Evolutionary conservation across 1,139 yeast genomes (phyloP).

Genomic region (Groenewaldozyma auringiensis): DNA sequence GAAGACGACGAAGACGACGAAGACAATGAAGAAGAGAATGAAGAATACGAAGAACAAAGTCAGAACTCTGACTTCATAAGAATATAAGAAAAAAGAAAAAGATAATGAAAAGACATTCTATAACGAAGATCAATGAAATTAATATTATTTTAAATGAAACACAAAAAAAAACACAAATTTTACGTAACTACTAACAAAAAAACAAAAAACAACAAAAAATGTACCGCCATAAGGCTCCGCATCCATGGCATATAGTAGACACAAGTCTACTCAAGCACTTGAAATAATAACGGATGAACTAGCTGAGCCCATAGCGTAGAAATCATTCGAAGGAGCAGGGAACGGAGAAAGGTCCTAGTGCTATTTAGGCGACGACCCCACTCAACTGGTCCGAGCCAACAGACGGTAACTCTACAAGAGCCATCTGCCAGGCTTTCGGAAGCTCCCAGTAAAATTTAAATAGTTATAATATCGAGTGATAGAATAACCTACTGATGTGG

Average conservation of each 20-base stretch:
- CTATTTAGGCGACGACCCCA: conserved; percentile 26
- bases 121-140: background rate
- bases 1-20: conserved; percentile 9
- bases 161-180: conserved; percentile 2
- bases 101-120: background rate
- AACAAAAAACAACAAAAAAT: conserved; percentile 8
- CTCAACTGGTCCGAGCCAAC: conserved; percentile 23
- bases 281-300: conserved; percentile 13
- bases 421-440: conserved; percentile 16
- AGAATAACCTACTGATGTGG: conserved; percentile 28
- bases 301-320: conserved; percentile 22
- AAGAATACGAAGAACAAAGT: conserved; percentile 5
- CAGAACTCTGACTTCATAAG: conserved; percentile 1
- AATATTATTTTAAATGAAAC: background rate
- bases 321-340: conserved; percentile 26
- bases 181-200: background rate
- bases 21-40: conserved; percentile 5
- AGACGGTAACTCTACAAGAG: conserved; percentile 21
- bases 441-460: conserved; percentile 20
- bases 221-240: conserved; percentile 24
- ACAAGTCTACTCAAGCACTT: conserved; percentile 6
- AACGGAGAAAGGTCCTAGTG: conserved; percentile 27
- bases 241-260: conserved; percentile 13
- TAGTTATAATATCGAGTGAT: conserved; percentile 25
- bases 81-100: conserved; percentile 2